These are phyloP conservation scores for Plantago lanceolata DNA, from an alignment of 305 asterid species.

Conservation along the genomic window DNA sequence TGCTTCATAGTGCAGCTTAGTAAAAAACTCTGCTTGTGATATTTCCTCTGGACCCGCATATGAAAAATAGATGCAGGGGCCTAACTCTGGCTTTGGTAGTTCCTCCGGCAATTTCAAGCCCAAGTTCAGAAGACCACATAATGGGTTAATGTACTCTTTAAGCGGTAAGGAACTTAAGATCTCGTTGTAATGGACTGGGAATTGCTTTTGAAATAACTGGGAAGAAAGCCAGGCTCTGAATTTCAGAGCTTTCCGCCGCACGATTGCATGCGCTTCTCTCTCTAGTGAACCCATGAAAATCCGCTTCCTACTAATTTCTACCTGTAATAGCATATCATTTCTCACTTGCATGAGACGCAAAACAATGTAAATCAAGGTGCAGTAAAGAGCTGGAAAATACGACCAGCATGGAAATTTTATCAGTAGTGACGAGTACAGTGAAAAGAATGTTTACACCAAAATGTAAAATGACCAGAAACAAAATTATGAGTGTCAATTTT, in stretches of 20 bases:
- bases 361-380: conserved; percentile 10
- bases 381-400: conserved; percentile 12
- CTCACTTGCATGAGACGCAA: conserved; percentile 16
- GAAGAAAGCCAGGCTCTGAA: conserved; percentile 85
- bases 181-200: conserved; percentile 71
- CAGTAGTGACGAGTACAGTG: conserved; percentile 14
- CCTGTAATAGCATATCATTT: conserved; percentile 44
- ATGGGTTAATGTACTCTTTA: conserved; percentile 72
- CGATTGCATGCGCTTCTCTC: conserved; percentile 59
- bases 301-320: conserved; percentile 66
- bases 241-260: conserved; percentile 55
- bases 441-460: conserved; percentile 13
- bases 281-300: conserved; percentile 77
- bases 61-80: conserved; percentile 77
- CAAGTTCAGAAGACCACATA: conserved; percentile 76
- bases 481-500: conserved; percentile 2
- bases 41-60: conserved; percentile 78
- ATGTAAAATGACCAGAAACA: conserved; percentile 7
- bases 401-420: background rate
- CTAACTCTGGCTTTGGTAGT: conserved; percentile 53
- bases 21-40: conserved; percentile 54
- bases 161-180: conserved; percentile 70
- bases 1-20: conserved; percentile 69
- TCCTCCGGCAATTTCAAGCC: conserved; percentile 68
- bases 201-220: conserved; percentile 62